Conservation (phyloP, 2,329 filamentous ascomycete genomes). For the Trichoderma simmonsii region DNA sequence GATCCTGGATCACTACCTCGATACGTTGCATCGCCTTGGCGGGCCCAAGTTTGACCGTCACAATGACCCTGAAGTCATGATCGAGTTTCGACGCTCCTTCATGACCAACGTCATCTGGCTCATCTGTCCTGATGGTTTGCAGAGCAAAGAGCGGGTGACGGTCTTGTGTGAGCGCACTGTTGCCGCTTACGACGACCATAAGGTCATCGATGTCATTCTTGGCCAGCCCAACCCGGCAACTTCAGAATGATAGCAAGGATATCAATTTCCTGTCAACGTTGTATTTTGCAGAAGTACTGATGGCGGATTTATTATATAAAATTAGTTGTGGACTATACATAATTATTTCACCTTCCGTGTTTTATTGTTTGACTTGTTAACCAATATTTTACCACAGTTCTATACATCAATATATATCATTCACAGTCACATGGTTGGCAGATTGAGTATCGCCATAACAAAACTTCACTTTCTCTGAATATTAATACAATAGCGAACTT, state of each 20-base stretch:
- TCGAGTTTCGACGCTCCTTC: background rate
- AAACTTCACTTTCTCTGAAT: too few relatives aligned
- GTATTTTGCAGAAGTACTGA: background rate
- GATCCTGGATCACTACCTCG: constrained; percentile 3
- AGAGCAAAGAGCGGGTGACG: background rate
- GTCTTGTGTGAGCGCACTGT: background rate
- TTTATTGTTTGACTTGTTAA: background rate
- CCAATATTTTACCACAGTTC: background rate
- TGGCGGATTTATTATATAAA: accelerated
- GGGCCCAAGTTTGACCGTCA: constrained; percentile 7
- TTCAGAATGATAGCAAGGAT: background rate
- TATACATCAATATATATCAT: too few relatives aligned
- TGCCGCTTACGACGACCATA: constrained; percentile 5
- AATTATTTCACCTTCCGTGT: background rate
- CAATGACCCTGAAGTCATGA: constrained; percentile 10
- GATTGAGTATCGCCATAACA: too few relatives aligned
- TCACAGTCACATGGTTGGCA: too few relatives aligned
- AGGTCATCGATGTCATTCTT: constrained; percentile 7
- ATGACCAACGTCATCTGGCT: constrained; percentile 10
- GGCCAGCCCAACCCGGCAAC: background rate
- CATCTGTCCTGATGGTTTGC: background rate
- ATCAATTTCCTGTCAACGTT: background rate
- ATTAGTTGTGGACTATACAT: background rate
- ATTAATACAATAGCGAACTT: too few relatives aligned
- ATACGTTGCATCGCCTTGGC: constrained; percentile 4